phyloP scores from a whole-genome alignment of 2,329 filamentous ascomycete genomes.

The Penicillium sp. region DNA sequence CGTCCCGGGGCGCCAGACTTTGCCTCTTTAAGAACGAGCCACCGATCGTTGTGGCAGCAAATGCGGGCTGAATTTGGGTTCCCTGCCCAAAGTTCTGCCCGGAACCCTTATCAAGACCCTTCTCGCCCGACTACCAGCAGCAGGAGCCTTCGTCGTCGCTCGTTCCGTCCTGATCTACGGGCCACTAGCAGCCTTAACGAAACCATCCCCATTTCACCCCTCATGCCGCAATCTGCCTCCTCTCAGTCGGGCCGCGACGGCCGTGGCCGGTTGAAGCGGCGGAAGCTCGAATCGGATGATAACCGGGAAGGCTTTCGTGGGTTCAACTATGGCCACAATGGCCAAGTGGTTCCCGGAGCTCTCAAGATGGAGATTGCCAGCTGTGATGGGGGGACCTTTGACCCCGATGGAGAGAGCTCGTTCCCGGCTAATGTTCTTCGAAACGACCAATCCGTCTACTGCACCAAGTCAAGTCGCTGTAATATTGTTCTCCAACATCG shows the following conservation, averaged over 20 bases:
- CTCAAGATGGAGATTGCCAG: constrained; percentile 85
- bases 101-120: background rate
- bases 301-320: constrained; percentile 50
- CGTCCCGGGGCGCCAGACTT: background rate
- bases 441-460: constrained; percentile 83
- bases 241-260: constrained; percentile 28
- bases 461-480: constrained; percentile 82
- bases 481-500: constrained; percentile 84
- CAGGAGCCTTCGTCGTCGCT: constrained; percentile 16
- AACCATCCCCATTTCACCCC: constrained; percentile 28
- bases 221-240: constrained; percentile 27
- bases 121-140: constrained; percentile 20
- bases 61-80: background rate
- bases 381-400: constrained; percentile 78
- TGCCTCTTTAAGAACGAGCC: background rate
- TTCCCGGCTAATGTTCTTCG: constrained; percentile 79
- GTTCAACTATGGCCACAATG: constrained; percentile 82
- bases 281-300: constrained; percentile 69
- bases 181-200: constrained; percentile 7
- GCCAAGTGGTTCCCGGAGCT: constrained; percentile 80
- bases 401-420: constrained; percentile 57
- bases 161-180: constrained; percentile 14
- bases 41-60: constrained; percentile 2
- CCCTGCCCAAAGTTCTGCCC: background rate
- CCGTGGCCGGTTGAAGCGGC: constrained; percentile 63